Percentiles rank a stretch among this genome's conserved stretches.
phyloP scores from a whole-genome alignment of 2,329 filamentous ascomycete species.

The Nectriaceae sp. region DNA sequence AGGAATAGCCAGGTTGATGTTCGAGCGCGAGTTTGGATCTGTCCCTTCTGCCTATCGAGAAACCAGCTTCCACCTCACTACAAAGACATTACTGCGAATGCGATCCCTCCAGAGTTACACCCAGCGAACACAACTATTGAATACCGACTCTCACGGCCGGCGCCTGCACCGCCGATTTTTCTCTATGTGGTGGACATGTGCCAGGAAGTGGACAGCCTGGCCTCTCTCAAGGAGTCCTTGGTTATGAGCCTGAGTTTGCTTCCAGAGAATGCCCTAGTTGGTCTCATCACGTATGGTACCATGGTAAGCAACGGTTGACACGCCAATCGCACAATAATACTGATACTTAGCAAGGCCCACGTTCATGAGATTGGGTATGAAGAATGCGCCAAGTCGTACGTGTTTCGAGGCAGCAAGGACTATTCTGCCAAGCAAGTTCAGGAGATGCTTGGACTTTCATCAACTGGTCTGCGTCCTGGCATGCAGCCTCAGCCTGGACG shows the following conservation, averaged over 20 bases:
- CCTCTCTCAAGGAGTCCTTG: slow-evolving; percentile 81
- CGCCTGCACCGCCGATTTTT: slow-evolving; percentile 85
- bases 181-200: slow-evolving; percentile 87
- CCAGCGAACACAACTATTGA: slow-evolving; percentile 86
- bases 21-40: slow-evolving; percentile 83
- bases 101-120: slow-evolving; percentile 81
- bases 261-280: slow-evolving; percentile 79
- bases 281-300: slow-evolving; percentile 85
- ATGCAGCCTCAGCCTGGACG: slow-evolving; percentile 75
- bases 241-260: slow-evolving; percentile 83
- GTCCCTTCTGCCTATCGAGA: slow-evolving; percentile 82
- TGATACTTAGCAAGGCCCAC: slow-evolving; percentile 64
- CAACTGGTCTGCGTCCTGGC: slow-evolving; percentile 72
- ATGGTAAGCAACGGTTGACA: slow-evolving; percentile 62
- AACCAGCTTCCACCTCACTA: slow-evolving; percentile 84
- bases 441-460: slow-evolving; percentile 90
- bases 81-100: slow-evolving; percentile 84
- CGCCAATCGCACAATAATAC: neutral
- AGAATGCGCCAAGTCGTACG: slow-evolving; percentile 97
- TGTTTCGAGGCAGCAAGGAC: slow-evolving; percentile 97
- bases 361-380: slow-evolving; percentile 98
- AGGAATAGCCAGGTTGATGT: slow-evolving; percentile 73
- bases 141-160: slow-evolving; percentile 77
- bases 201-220: slow-evolving; percentile 83
- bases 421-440: slow-evolving; percentile 99